Evolutionary conservation across 1,284 basidiomycete species (phyloP), one percentile per base, ranked within the genome.

Genomic region (Lentinus polychrous): DNA sequence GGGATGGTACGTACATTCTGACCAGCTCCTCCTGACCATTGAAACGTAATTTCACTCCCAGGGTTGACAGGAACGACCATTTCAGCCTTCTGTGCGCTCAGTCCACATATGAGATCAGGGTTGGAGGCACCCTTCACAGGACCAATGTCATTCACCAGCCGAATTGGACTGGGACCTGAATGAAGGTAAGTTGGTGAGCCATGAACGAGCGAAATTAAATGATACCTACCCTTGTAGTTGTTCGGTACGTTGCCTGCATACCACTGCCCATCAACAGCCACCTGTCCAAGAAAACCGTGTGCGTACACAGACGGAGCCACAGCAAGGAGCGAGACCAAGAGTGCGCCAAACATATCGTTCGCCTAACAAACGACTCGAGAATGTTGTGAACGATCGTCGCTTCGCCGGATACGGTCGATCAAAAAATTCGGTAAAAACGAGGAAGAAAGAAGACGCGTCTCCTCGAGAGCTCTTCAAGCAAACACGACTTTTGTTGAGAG

Each of bases 41-140:
- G 65, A 57, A 89, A 78, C 2, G 69, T 65, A 15, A 89, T 48
- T 0, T 58, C 59, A 60, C 79, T 80, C 8, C 86, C 86, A 0
- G 87, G 79, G 45, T 79, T 82, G 10, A 78, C 84, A 43, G 73
- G 57, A 1, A 74, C 81, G 37, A 81, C 70, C 40, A 77, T 62
- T 3, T 70, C 55, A 1, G 81, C 84, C 1, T 69, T 63, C 48
- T 72, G 63, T 2, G 82, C 76, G 22, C 69, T 64, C n/a, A 70
- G 64, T 1, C 87, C 86, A 58, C 87, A 90, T 59, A 76, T 82
- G 10, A 88, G 39, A 51, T 71, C 70, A 1, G 71, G 56, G 59
- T 86, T 86, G 38, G 49, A 64, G 12, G 82, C 70, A 45, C 80
- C 80, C 61, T 85, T 82, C 55, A 86, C 78, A 0, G 86, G 86